Base-by-base conservation (phyloP, 1,139 yeast genomes). In the Geotrichum reessii region DNA sequence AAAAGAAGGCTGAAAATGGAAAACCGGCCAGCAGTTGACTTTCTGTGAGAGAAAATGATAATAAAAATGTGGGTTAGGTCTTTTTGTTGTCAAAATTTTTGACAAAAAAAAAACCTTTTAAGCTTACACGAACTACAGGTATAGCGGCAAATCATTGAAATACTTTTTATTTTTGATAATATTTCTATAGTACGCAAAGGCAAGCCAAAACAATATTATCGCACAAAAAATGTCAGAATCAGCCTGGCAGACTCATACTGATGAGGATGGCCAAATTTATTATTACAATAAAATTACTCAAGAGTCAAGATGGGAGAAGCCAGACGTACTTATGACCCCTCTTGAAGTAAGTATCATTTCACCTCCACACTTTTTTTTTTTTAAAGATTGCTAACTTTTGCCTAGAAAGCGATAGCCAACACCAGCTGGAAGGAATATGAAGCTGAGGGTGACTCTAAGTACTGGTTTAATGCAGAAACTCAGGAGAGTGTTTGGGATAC, bases 241-340 rank as follows among this genome's bases (percentile, higher is more conserved):
- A 21, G 40, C 63, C 52, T 90, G 97, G 97, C 84, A 82, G 69
- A 80, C 83, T 62, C 80, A 81, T 22, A 75, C 75, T 47, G 90
- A 86, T 64, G 82, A 81, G 12, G 81, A 82, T 47, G 95, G 95
- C 0, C 78, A 86, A 48, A 76, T 76, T 0, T 92, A 91, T 73
- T 91, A 86, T 71, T 88, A 83, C 71, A 84, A 91, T 64, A 62
- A 81, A 0, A 77, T 69, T 46, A 86, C 95, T 0, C 81, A 83
- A 57, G 84, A 84, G 65, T 85, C 96, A 0, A 82, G 85, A 53
- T 91, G 97, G 96, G 88, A 86, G 8, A 81, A 84, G 63, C 97
- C 97, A 0, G 82, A 76, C 31, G 84, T 75, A 55, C 68, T 79
- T 42, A 71, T 67, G 61, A 72, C 78, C 3, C 67, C 64, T 14